Evolutionary conservation across 2,329 filamentous ascomycete species (phyloP).

Genomic region (Annulohypoxylon truncatum): DNA sequence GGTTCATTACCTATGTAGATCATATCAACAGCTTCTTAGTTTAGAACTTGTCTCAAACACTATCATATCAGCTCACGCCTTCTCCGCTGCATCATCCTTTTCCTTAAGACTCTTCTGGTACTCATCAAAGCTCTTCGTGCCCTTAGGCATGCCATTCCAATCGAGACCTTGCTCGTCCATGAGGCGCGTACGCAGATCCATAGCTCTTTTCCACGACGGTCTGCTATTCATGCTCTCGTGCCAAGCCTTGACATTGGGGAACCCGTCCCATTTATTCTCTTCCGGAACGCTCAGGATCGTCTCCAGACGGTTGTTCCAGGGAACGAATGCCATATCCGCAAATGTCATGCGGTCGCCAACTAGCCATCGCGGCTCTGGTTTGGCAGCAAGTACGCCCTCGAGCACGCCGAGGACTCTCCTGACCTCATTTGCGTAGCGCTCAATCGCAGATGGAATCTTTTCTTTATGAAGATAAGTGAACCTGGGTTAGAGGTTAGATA

Average conservation of each 20-base stretch:
- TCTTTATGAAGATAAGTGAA: slow-evolving; percentile 21
- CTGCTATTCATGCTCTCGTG: slow-evolving; percentile 50
- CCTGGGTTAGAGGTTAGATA: not conserved
- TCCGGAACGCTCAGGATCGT: slow-evolving; percentile 11
- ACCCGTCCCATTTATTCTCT: slow-evolving; percentile 45
- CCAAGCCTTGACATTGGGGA: slow-evolving; percentile 50
- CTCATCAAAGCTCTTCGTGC: not conserved
- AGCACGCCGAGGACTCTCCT: not conserved
- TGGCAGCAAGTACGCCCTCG: not conserved
- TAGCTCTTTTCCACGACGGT: not conserved
- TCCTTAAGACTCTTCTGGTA: not conserved
- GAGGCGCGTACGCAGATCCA: not conserved
- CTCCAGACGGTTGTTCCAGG: not conserved
- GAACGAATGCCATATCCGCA: not conserved
- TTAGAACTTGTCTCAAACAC: too few relatives aligned
- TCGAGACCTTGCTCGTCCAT: not conserved
- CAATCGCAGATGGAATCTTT: slow-evolving; percentile 45
- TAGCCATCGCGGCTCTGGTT: not conserved
- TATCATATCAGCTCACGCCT: too few relatives aligned
- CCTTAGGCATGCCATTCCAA: not conserved
- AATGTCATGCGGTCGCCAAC: slow-evolving; percentile 31
- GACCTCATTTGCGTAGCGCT: slow-evolving; percentile 49
- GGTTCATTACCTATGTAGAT: too few relatives aligned
- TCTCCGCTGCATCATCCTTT: too few relatives aligned
- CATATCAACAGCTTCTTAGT: too few relatives aligned